Percentiles rank a stretch among this genome's conserved stretches.
These are phyloP conservation scores for Brachypodium distachyon DNA, from an alignment of 202 grass and related monocot species.

Conservation along the genomic window DNA sequence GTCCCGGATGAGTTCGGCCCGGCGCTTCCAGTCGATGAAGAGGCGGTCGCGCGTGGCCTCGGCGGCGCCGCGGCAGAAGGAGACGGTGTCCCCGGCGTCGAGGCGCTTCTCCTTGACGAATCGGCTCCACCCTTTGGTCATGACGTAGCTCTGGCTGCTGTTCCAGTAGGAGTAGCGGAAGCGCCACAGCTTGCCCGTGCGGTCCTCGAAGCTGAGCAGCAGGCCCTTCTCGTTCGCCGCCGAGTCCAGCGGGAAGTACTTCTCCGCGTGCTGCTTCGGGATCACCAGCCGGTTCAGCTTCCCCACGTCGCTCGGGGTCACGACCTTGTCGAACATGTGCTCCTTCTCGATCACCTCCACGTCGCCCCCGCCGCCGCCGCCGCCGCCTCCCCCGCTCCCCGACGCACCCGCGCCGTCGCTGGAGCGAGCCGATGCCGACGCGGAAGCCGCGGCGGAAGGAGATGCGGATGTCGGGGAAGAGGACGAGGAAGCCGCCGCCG, in stretches of 20 bases:
- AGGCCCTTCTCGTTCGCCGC: slow-evolving; percentile 67
- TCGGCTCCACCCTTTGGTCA: slow-evolving; percentile 95
- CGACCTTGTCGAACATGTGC: slow-evolving; percentile 94
- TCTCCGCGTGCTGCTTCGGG: slow-evolving; percentile 91
- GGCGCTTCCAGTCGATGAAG: slow-evolving; percentile 85
- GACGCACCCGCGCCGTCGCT: slow-evolving; percentile 40
- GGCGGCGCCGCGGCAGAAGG: slow-evolving; percentile 46
- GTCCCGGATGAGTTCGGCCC: slow-evolving; percentile 29
- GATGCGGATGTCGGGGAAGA: slow-evolving; percentile 19
- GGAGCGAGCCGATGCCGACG: slow-evolving; percentile 30
- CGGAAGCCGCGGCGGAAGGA: slow-evolving; percentile 19
- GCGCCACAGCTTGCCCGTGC: slow-evolving; percentile 58
- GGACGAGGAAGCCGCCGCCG: neutral
- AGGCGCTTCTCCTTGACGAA: slow-evolving; percentile 87
- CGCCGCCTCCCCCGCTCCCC: slow-evolving; percentile 23
- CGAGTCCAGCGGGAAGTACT: slow-evolving; percentile 70
- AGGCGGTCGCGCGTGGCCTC: slow-evolving; percentile 52
- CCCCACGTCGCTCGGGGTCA: slow-evolving; percentile 89
- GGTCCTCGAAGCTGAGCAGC: slow-evolving; percentile 77
- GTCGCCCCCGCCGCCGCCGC: neutral
- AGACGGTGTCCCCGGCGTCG: slow-evolving; percentile 74
- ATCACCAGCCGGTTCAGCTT: slow-evolving; percentile 96
- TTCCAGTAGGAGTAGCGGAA: slow-evolving; percentile 98
- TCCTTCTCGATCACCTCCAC: slow-evolving; percentile 70
- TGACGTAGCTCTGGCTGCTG: slow-evolving; percentile 97